A percentile compares a stretch with the other conserved stretches of the same genome.
Conservation (phyloP, 768 basidiomycete species). For the Russula griseocarnosa region DNA sequence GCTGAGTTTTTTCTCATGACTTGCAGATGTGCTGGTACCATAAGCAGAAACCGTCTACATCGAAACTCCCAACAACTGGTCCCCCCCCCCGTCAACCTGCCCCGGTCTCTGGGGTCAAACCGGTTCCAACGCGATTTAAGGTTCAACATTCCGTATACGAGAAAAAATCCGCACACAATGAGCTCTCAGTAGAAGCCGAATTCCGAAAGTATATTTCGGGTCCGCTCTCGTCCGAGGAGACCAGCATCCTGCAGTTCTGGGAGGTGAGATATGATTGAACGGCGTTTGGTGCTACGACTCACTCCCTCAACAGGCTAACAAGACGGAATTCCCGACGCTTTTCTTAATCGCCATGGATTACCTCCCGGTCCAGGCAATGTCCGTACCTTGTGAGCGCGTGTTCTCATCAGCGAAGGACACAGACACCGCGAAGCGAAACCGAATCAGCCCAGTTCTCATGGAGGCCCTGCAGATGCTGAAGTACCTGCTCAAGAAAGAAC, state of each 20-base stretch:
- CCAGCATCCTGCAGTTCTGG: neutral
- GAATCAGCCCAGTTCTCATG: neutral
- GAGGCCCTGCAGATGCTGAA: neutral
- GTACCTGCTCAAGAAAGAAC: neutral
- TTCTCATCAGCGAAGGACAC: conserved; percentile 7
- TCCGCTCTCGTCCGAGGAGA: neutral
- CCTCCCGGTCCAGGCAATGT: neutral
- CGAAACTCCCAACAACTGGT: no score
- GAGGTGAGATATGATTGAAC: neutral
- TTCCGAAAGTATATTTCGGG: neutral
- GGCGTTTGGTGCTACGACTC: no score
- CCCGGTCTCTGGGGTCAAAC: no score
- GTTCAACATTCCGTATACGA: neutral
- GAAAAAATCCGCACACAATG: no score
- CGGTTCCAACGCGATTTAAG: neutral
- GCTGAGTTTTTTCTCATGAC: neutral
- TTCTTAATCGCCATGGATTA: neutral
- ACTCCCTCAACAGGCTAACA: no score
- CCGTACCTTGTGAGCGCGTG: neutral
- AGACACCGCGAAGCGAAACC: neutral
- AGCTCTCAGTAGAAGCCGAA: neutral
- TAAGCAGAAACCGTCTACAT: no score
- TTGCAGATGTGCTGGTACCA: neutral
- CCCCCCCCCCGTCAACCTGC: no score
- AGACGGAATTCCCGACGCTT: neutral